A percentile compares a stretch with the other conserved stretches of the same genome.
These are phyloP conservation scores for Clohesyomyces aquaticus DNA, from an alignment of 495 filamentous ascomycete genomes.

Conservation along the genomic window DNA sequence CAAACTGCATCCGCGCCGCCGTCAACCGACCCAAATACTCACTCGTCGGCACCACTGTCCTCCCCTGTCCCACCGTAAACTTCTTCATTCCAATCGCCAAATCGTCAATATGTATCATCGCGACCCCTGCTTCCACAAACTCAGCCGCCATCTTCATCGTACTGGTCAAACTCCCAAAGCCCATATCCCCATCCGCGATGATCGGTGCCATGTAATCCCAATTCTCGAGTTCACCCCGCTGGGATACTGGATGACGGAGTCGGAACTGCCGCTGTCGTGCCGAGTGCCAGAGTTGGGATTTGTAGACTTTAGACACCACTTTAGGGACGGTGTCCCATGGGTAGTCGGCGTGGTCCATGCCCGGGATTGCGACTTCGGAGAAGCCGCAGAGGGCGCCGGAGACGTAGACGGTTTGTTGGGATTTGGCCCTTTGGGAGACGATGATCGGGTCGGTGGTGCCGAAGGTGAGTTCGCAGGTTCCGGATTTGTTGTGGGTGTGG, in stretches of 20 bases:
- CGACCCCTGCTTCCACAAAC: slow-evolving; percentile 41
- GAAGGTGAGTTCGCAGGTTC: slow-evolving; percentile 38
- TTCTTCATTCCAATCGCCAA: slow-evolving; percentile 42
- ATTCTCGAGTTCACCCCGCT: slow-evolving; percentile 30
- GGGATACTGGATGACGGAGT: slow-evolving; percentile 31
- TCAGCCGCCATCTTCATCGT: slow-evolving; percentile 39
- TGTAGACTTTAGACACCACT: slow-evolving; percentile 38
- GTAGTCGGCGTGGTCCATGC: slow-evolving; percentile 40
- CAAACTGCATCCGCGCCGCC: slow-evolving; percentile 39
- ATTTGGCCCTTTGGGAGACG: slow-evolving; percentile 39
- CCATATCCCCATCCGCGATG: slow-evolving; percentile 40
- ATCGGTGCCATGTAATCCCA: slow-evolving; percentile 42
- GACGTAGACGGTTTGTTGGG: slow-evolving; percentile 40
- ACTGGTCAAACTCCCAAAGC: slow-evolving; percentile 37
- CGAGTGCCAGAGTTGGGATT: slow-evolving; percentile 39
- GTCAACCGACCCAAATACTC: slow-evolving; percentile 39
- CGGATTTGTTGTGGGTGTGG: slow-evolving; percentile 31
- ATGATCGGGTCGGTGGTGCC: slow-evolving; percentile 39
- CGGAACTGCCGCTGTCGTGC: slow-evolving; percentile 38
- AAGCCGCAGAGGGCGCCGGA: slow-evolving; percentile 40
- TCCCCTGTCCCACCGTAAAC: slow-evolving; percentile 38
- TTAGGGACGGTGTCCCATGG: slow-evolving; percentile 40
- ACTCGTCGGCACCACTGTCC: slow-evolving; percentile 39
- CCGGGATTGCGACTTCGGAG: slow-evolving; percentile 38
- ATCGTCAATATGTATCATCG: slow-evolving; percentile 42